Evolutionary conservation across 192 early-diverging fungal genomes (phyloP).

Genomic region (Cladochytrium replicatum): DNA sequence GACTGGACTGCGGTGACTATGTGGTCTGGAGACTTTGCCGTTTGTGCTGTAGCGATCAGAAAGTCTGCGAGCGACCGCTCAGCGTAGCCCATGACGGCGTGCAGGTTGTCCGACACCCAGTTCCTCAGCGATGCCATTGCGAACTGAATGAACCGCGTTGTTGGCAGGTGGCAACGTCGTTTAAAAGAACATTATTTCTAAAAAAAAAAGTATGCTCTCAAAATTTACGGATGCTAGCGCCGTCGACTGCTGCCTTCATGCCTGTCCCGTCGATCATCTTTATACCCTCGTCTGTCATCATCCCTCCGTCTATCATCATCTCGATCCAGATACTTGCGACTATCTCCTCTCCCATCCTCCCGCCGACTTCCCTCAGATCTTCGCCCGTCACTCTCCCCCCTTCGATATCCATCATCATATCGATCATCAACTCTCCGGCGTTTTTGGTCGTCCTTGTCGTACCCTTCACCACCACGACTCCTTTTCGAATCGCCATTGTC

Average conservation of each 20-base stretch:
- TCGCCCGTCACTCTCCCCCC: constrained; percentile 1
- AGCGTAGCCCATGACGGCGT: constrained; percentile 55
- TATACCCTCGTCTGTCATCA: neutral
- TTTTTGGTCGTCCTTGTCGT: too few species aligned
- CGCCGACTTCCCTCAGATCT: neutral
- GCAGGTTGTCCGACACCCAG: constrained; percentile 59
- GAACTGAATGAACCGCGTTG: neutral
- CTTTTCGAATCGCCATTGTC: neutral
- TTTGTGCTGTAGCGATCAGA: constrained; percentile 55
- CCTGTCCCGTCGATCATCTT: neutral
- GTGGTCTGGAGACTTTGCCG: constrained; percentile 39
- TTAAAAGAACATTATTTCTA: too few species aligned
- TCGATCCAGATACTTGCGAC: too few species aligned
- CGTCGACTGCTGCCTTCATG: neutral
- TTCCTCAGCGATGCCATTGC: constrained; percentile 19
- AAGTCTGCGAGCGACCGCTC: constrained; percentile 60
- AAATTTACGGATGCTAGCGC: too few species aligned
- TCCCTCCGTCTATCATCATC: neutral
- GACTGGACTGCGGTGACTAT: constrained; percentile 40
- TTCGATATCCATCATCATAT: too few species aligned
- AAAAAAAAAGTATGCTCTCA: too few species aligned
- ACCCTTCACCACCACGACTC: neutral
- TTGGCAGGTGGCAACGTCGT: too few species aligned
- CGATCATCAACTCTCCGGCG: too few species aligned
- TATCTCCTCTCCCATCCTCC: constrained; percentile 1